Conservation (phyloP, 2,329 filamentous ascomycete genomes). For the Macrophomina tecta region DNA sequence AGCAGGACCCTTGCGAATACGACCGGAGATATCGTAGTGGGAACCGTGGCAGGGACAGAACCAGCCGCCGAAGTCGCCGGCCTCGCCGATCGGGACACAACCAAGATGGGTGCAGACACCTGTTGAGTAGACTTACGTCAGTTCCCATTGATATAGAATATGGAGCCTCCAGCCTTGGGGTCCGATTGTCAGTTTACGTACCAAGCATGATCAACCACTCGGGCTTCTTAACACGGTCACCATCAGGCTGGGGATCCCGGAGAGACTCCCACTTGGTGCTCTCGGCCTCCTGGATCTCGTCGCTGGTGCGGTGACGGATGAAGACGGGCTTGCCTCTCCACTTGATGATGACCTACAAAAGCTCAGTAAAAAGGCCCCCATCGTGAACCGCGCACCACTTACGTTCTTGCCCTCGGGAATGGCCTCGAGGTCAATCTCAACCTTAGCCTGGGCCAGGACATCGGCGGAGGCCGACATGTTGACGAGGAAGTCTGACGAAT, state of each 20-base stretch:
- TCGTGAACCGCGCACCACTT: constrained; percentile 48
- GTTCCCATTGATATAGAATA: background rate
- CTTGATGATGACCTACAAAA: constrained; percentile 88
- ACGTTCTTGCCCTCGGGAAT: constrained; percentile 99
- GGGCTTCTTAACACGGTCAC: constrained; percentile 94
- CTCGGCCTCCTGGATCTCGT: constrained; percentile 95
- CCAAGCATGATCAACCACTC: constrained; percentile 99
- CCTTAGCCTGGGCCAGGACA: constrained; percentile 98
- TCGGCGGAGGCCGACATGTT: constrained; percentile 99
- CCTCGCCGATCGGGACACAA: constrained; percentile 98
- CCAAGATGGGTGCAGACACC: constrained; percentile 99
- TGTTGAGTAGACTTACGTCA: constrained; percentile 47
- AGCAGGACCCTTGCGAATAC: constrained; percentile 95
- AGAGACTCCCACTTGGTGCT: constrained; percentile 80
- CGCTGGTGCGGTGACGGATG: constrained; percentile 94
- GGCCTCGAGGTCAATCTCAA: constrained; percentile 88
- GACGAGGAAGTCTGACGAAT: constrained; percentile 86
- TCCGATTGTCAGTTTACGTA: constrained; percentile 50
- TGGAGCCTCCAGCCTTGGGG: background rate
- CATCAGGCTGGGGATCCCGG: constrained; percentile 89
- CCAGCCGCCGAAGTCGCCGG: constrained; percentile 97
- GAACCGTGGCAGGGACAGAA: constrained; percentile 99
- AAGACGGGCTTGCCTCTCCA: constrained; percentile 99
- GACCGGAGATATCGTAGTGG: constrained; percentile 99
- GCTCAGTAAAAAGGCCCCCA: constrained; percentile 33